Base-by-base conservation (phyloP, 495 filamentous ascomycete species). In the Neurospora sp. region DNA sequence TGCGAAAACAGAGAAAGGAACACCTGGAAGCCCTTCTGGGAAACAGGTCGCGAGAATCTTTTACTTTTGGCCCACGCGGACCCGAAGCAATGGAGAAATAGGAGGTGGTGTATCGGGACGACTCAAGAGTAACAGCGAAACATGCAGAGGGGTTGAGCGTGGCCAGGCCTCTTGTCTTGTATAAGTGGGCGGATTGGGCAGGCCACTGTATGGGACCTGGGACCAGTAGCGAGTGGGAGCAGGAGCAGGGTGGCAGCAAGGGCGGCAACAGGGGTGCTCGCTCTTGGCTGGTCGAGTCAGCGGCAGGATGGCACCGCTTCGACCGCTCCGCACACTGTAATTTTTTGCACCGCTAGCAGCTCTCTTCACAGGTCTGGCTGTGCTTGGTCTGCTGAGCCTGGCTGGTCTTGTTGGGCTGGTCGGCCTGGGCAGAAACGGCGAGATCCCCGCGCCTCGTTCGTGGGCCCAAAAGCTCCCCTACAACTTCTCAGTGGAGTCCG, bases 201-300 rank as follows among this genome's bases (percentile, higher is more conserved):
- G 42, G 53, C 41, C 27, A 40, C 42, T 40, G 20, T 61, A 31
- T 27, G 48, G 22, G 12, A 31, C 48, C 22, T 61, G 48, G 48
- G 5, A 35, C 53, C 53, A 61, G 53, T 61, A 61, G 22, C 53
- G 53, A 61, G 12, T 35, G 70, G 46, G 69, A 27, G 66, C n/a
- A 20, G 46, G 69, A 27, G 66, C n/a, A 20, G 18, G 59, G 72
- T 74, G 74, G 70, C 70, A 74, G 72, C 61, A 53, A 73, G 73
- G 73, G 76, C 74, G 77, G 77, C 72, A 79, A 74, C 71, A 68
- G 69, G 76, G 77, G 74, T 74, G 74, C 27, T 61, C 27, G 53
- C 53, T 61, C 53, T 66, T 75, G 73, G 77, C 35, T 74, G 70
- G 74, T 73, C 75, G 76, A 79, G 78, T 78, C 78, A 79, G 75